phyloP scores from a whole-genome alignment of 1,139 yeast species.

The Saccharomyces uvarum region DNA sequence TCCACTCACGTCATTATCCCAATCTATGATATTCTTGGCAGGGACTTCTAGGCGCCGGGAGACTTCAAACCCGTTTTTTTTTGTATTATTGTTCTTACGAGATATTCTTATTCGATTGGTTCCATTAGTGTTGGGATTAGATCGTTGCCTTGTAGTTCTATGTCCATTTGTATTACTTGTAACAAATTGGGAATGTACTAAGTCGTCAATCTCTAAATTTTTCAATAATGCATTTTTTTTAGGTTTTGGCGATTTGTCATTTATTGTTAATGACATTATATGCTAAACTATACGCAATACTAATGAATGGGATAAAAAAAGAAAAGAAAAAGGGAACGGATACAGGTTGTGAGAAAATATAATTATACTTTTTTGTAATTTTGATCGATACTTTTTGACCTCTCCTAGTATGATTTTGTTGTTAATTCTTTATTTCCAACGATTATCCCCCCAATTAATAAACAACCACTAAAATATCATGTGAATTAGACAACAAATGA shows the following conservation, averaged over 20 bases:
- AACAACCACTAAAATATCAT: neutral
- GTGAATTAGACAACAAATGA: neutral
- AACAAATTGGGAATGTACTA: neutral
- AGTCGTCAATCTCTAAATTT: constrained; percentile 1
- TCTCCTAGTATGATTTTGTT: neutral
- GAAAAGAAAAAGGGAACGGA: neutral
- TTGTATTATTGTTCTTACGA: neutral
- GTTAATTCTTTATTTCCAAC: neutral
- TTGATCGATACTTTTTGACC: neutral
- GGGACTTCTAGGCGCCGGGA: neutral
- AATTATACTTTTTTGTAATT: neutral
- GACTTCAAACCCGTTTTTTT: neutral
- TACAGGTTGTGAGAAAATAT: neutral
- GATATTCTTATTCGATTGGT: neutral
- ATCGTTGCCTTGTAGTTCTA: neutral
- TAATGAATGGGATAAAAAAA: neutral
- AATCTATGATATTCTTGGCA: neutral
- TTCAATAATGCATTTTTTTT: constrained; percentile 11
- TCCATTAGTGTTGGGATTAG: neutral
- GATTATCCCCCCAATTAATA: neutral
- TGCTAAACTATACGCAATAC: neutral
- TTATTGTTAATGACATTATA: neutral
- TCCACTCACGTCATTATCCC: neutral
- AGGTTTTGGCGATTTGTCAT: constrained; percentile 7
- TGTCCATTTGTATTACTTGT: neutral